Base-by-base conservation (phyloP, 2,329 filamentous ascomycete species). In the Colletotrichum sojae region DNA sequence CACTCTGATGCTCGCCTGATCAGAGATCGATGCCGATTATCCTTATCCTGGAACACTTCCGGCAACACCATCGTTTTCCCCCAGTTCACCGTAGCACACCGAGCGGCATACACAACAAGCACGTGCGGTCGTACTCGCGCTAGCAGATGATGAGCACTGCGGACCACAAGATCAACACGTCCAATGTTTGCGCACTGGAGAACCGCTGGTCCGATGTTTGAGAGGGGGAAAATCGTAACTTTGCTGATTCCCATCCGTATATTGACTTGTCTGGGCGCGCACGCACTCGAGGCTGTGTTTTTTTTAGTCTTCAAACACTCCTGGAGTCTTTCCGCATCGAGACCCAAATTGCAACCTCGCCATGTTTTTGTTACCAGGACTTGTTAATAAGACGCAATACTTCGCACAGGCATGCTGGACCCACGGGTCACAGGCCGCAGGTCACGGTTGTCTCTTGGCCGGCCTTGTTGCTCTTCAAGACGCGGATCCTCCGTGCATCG, bases 401-500 rank as follows among this genome's bases (percentile, higher is more conserved):
- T 36, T 36, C 61, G 49, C 54, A 59, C 61, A 59, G 48, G 6
- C 40, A 15, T 15, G 31, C 31, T 36, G 31, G 31, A 10, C 31
- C 31, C 31, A 36, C 31, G 31, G 31, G 31, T 36, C 31, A 36
- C 31, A 36, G 31, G 31, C 31, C 31, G 6, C 31, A 36, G 31
- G 31, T 36, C 31, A 36, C 31, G 31, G 31, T 36, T 10, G 31
- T 36, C 31, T 31, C 27, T 25, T 25, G 22, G 22, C 22, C 22
- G 22, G 22, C 22, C 22, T 25, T 5, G 3, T 25, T 25, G 22
- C 40, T 48, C 45, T 43, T 25, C 43, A 53, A 56, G 60, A 64
- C 65, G 53, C 65, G 53, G 65, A 67, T 67, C 39, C 46, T 46
- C 49, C 25, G 53, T 65, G 54, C 66, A 69, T 65, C 66, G 66